A percentile compares a stretch with the other conserved stretches of the same genome.
phyloP scores from a whole-genome alignment of 495 filamentous ascomycete species.

The Penicillium riverlandense region DNA sequence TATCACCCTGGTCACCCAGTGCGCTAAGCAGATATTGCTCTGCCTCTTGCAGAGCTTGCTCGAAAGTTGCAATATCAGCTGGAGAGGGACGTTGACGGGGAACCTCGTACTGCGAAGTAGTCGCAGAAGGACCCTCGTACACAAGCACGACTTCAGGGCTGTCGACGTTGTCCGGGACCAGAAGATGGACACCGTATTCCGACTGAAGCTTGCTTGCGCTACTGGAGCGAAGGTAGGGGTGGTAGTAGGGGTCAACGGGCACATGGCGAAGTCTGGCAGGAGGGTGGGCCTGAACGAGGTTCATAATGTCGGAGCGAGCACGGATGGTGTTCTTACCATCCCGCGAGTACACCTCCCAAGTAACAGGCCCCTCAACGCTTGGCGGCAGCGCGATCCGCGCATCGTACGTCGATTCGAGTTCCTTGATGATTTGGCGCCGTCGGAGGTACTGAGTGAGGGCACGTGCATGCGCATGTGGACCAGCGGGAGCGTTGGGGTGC shows the following conservation, averaged over 20 bases:
- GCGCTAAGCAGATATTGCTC: slow-evolving; percentile 60
- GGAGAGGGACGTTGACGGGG: slow-evolving; percentile 55
- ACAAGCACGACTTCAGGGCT: slow-evolving; percentile 69
- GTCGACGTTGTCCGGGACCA: slow-evolving; percentile 61
- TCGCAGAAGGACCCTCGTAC: slow-evolving; percentile 62
- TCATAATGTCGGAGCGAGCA: slow-evolving; percentile 74
- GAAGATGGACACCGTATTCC: slow-evolving; percentile 71
- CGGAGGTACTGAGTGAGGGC: slow-evolving; percentile 79
- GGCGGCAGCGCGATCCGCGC: slow-evolving; percentile 74
- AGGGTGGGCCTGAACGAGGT: slow-evolving; percentile 70
- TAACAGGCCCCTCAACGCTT: slow-evolving; percentile 51
- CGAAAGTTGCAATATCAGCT: slow-evolving; percentile 55
- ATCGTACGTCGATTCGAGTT: slow-evolving; percentile 68
- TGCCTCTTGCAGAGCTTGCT: slow-evolving; percentile 65
- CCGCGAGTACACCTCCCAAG: slow-evolving; percentile 79
- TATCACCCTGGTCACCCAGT: slow-evolving; percentile 63
- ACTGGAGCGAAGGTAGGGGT: slow-evolving; percentile 63
- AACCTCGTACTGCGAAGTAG: slow-evolving; percentile 55
- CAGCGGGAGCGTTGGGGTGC: slow-evolving; percentile 63
- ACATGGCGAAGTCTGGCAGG: slow-evolving; percentile 65
- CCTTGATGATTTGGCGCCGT: slow-evolving; percentile 66
- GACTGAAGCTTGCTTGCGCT: slow-evolving; percentile 55
- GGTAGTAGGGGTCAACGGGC: slow-evolving; percentile 78
- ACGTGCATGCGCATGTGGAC: slow-evolving; percentile 68
- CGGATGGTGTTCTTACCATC: slow-evolving; percentile 77